Percentiles rank a stretch among this genome's conserved stretches.
phyloP scores from a whole-genome alignment of 1,139 yeast species.

The Candida sojae region DNA sequence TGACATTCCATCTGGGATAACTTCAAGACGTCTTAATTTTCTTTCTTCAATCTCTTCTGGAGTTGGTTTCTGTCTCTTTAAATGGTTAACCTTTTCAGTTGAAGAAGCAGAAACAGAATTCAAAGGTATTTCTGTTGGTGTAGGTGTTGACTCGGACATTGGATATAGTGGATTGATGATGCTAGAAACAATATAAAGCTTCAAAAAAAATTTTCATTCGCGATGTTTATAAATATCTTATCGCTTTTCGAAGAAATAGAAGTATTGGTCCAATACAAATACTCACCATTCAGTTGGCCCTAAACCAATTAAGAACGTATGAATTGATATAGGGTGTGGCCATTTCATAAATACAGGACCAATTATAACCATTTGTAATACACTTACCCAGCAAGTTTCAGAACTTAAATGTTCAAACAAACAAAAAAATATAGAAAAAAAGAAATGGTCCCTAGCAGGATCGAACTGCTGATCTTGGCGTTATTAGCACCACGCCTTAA shows the following conservation, averaged over 20 bases:
- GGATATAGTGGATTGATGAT: not conserved
- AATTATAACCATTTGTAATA: too few relatives aligned
- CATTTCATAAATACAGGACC: too few relatives aligned
- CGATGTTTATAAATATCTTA: too few relatives aligned
- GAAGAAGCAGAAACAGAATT: not conserved
- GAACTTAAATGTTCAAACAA: too few relatives aligned
- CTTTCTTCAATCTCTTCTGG: conserved; percentile 17
- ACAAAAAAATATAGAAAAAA: not conserved
- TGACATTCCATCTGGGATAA: conserved; percentile 83
- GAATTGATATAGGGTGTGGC: too few relatives aligned
- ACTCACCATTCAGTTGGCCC: too few relatives aligned
- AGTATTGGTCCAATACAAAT: too few relatives aligned
- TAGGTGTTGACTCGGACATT: conserved; percentile 1
- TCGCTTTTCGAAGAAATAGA: too few relatives aligned
- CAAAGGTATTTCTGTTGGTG: not conserved
- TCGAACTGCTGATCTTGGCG: conserved; percentile 86
- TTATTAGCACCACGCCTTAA: conserved; percentile 90
- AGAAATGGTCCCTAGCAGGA: conserved; percentile 77
- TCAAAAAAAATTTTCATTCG: too few relatives aligned
- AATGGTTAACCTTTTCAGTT: not conserved
- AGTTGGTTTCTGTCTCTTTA: conserved; percentile 10
- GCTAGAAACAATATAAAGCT: too few relatives aligned
- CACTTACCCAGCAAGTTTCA: too few relatives aligned
- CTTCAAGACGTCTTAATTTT: conserved; percentile 12
- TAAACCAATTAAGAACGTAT: too few relatives aligned